Evolutionary conservation across 2,329 filamentous ascomycete genomes (phyloP), one percentile per base, ranked within the genome.

Genomic region (Colletotrichum liaoningense): DNA sequence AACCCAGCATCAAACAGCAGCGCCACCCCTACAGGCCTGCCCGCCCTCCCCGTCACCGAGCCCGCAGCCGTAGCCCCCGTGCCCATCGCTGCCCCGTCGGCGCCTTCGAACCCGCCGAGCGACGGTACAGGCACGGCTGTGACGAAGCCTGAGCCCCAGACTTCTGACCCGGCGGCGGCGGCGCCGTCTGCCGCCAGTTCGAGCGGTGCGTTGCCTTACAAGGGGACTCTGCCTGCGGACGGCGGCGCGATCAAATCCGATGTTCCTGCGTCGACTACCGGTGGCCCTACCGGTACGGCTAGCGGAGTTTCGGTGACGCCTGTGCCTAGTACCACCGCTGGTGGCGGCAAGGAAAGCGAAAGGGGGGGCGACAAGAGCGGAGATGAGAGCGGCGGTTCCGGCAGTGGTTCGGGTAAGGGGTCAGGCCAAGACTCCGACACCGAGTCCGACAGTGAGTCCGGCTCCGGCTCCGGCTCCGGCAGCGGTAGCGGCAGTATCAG

Each of bases 11-110:
- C 28, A 1, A 70, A 67, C 42, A 67, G 55, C 19, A 67, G 66
- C 24, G 19, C 55, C 30, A 12, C 46, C 33, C 38, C 55, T 7
- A 7, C 69, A 8, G 33, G 30, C 6, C 26, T 70, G 9, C 64
- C 68, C 4, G 33, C 65, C 19, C 33, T 75, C 9, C 63, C 68
- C 2, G 62, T n/a, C 30, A 67, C 57, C 5, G 65, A 63, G 26
- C 56, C 67, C n/a, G 62, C 64, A 2, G 69, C 60, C 11, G 67
- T 66, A 3, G 52, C 38, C 9, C 66, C 67, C 57, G 67, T 46
- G 5, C 62, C 72, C 35, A 26, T 56, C 3, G 33, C 63, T 9
- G 42, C 58, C 22, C 30, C 67, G 16, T 30, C 59, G 30, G 30
- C 30, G 11, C 22, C 69, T 9, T 38, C 66, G 26, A 60, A 16